Conservation (phyloP, 441 rosid genomes). For the Arabidopsis lyrata region DNA sequence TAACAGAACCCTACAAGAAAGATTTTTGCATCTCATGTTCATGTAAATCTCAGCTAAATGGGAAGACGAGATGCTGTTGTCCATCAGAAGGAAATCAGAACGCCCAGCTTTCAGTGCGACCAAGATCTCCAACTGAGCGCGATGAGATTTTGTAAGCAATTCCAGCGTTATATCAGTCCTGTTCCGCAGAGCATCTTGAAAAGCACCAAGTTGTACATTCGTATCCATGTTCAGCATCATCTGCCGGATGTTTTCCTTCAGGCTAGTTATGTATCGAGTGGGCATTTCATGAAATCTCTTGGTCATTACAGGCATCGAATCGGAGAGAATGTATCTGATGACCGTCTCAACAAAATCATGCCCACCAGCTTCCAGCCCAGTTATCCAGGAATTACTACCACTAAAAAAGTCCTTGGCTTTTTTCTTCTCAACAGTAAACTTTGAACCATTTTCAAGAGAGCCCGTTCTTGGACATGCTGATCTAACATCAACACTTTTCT, state of each 20-base stretch:
- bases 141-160: conserved; percentile 67
- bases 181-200: conserved; percentile 65
- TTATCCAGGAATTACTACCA: conserved; percentile 63
- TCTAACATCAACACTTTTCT: conserved; percentile 67
- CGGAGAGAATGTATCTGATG: conserved; percentile 71
- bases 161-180: conserved; percentile 76
- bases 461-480: conserved; percentile 73
- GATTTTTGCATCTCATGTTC: conserved; percentile 85
- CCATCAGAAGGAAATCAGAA: conserved; percentile 71
- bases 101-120: conserved; percentile 83
- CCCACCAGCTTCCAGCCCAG: conserved; percentile 66
- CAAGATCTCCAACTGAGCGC: conserved; percentile 85
- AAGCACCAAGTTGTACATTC: conserved; percentile 58
- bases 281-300: conserved; percentile 86
- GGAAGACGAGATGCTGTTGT: conserved; percentile 59
- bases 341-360: conserved; percentile 75
- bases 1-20: conserved; percentile 65
- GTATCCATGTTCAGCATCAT: conserved; percentile 72
- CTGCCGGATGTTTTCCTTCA: conserved; percentile 80
- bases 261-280: conserved; percentile 57
- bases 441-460: conserved; percentile 69
- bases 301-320: conserved; percentile 80
- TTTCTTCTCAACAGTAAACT: conserved; percentile 70
- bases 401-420: conserved; percentile 62
- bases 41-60: conserved; percentile 91